Evolutionary conservation across 108 stramenopile species (phyloP).

Genomic region (Cafeteria roenbergensis): DNA sequence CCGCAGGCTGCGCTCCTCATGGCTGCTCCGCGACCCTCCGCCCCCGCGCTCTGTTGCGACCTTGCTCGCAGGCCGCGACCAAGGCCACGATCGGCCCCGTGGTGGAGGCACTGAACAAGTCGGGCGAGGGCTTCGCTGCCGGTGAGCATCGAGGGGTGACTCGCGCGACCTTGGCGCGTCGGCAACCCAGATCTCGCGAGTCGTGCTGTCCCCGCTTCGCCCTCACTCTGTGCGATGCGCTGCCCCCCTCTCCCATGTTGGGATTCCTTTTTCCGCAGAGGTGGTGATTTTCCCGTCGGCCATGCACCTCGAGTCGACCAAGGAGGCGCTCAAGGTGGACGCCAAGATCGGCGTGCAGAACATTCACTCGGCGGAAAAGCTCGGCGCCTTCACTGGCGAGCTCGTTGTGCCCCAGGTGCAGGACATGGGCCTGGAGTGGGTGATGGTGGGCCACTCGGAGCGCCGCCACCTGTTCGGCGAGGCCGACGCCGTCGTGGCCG

Average conservation of each 20-base stretch:
- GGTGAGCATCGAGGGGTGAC: neutral
- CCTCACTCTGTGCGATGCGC: neutral
- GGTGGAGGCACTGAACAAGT: slow-evolving; percentile 63
- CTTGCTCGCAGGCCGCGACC: slow-evolving; percentile 56
- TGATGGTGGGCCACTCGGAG: slow-evolving; percentile 92
- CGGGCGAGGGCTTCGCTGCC: slow-evolving; percentile 59
- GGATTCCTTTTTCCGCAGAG: slow-evolving; percentile 69
- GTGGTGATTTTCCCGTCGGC: no score
- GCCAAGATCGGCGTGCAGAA: slow-evolving; percentile 30
- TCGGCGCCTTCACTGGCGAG: slow-evolving; percentile 95
- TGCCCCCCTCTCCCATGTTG: slow-evolving; percentile 23
- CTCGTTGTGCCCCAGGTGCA: slow-evolving; percentile 68
- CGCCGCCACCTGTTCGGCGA: slow-evolving; percentile 83
- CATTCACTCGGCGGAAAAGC: slow-evolving; percentile 8
- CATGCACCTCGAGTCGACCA: slow-evolving; percentile 57
- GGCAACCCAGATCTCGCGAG: neutral
- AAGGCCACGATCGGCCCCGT: slow-evolving; percentile 51
- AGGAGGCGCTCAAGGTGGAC: slow-evolving; percentile 46
- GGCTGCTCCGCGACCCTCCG: neutral
- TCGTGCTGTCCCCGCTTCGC: neutral
- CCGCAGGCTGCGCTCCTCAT: neutral
- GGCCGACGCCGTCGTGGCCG: slow-evolving; percentile 69
- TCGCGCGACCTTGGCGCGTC: neutral
- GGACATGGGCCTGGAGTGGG: slow-evolving; percentile 87
- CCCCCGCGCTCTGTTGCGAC: neutral